Conservation (phyloP, 176 grass and related monocot species). For the Aechmea fasciata region DNA sequence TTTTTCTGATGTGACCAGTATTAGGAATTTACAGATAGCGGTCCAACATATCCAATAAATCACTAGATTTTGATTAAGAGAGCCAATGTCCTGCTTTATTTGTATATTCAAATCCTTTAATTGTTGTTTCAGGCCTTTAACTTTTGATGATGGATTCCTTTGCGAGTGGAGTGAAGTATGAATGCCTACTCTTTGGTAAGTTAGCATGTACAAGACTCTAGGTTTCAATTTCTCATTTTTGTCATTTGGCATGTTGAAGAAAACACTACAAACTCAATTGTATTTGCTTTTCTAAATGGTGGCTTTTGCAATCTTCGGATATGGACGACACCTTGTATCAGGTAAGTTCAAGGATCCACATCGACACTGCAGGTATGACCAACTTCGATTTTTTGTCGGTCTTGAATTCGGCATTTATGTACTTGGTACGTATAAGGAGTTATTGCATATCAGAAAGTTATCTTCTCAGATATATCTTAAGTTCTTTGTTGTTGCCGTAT, state of each 20-base stretch:
- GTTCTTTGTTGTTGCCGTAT: too few species aligned
- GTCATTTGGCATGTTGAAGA: not conserved
- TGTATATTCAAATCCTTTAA: too few species aligned
- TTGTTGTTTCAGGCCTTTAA: constrained; percentile 10
- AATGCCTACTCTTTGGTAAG: constrained; percentile 80
- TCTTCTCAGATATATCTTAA: too few species aligned
- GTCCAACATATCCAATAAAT: too few species aligned
- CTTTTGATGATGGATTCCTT: constrained; percentile 40
- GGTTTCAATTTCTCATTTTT: not conserved
- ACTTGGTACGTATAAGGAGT: not conserved
- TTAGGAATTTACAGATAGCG: too few species aligned
- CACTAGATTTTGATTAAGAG: too few species aligned
- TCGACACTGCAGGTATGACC: constrained; percentile 72
- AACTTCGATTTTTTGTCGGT: not conserved
- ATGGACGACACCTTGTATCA: constrained; percentile 97
- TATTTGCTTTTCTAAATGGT: not conserved
- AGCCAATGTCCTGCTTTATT: too few species aligned
- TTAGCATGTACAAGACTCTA: not conserved
- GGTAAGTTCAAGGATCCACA: constrained; percentile 65
- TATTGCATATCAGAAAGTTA: not conserved
- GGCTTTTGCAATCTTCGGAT: constrained; percentile 27
- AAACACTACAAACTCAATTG: not conserved
- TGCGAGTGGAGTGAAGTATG: constrained; percentile 49
- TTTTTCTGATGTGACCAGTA: too few species aligned
- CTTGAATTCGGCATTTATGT: not conserved